Evolutionary conservation across 768 basidiomycete genomes (phyloP).

Genomic region (Fibroporia radiculosa): DNA sequence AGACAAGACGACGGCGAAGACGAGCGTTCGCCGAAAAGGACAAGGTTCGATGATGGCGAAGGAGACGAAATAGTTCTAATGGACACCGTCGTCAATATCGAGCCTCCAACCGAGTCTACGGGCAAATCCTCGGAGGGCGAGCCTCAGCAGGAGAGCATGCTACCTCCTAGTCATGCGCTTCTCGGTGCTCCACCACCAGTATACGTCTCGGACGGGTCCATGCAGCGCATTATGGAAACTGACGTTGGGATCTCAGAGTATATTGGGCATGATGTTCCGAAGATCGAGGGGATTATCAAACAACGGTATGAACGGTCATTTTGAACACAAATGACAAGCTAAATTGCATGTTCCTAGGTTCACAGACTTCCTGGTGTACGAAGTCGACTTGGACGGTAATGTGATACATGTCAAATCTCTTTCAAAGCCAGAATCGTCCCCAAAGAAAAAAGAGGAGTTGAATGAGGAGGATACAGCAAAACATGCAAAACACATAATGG

Average conservation of each 20-base stretch:
- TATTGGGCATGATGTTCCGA: constrained; percentile 57
- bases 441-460: constrained; percentile 29
- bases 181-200: constrained; percentile 51
- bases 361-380: constrained; percentile 93
- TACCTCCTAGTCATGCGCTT: constrained; percentile 72
- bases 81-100: constrained; percentile 2
- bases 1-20: constrained; percentile 18
- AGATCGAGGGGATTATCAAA: constrained; percentile 91
- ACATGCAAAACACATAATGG: background rate
- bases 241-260: constrained; percentile 93
- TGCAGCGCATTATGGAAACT: constrained; percentile 57
- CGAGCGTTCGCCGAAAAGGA: constrained; percentile 30
- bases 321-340: background rate
- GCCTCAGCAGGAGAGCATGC: constrained; percentile 18
- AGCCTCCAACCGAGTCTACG: constrained; percentile 8
- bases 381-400: constrained; percentile 76
- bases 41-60: constrained; percentile 22
- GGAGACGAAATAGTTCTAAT: background rate
- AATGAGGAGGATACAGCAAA: constrained; percentile 11
- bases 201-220: constrained; percentile 38
- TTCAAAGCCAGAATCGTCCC: constrained; percentile 52
- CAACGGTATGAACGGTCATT: constrained; percentile 57
- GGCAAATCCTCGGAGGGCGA: constrained; percentile 1
- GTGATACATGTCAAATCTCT: constrained; percentile 79
- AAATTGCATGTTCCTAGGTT: constrained; percentile 48